Percentiles rank a stretch among this genome's conserved stretches.
Conservation (phyloP, 1,284 basidiomycete genomes). For the Megacollybia platyphylla region DNA sequence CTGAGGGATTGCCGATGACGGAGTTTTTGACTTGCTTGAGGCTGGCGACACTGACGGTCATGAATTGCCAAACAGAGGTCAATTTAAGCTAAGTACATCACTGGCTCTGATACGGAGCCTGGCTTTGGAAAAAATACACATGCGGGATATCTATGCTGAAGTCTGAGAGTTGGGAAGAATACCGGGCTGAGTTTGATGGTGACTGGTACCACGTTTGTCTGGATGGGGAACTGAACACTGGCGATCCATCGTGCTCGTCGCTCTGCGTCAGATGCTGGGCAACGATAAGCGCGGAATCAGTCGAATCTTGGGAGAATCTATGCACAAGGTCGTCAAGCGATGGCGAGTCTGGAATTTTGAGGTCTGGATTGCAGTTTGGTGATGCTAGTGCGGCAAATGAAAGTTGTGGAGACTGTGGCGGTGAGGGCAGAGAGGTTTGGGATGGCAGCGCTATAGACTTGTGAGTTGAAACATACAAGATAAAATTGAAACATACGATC, state of each 20-base stretch:
- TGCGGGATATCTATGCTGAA: constrained; percentile 11
- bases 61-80: not conserved
- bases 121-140: constrained; percentile 26
- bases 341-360: constrained; percentile 20
- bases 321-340: constrained; percentile 17
- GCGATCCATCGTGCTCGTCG: not conserved
- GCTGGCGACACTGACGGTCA: constrained; percentile 15
- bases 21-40: constrained; percentile 60
- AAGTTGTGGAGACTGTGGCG: constrained; percentile 8
- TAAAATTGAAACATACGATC: constrained; percentile 2
- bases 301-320: constrained; percentile 6
- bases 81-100: not conserved
- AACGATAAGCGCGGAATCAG: constrained; percentile 5
- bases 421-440: not conserved
- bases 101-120: constrained; percentile 39
- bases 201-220: not conserved
- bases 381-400: constrained; percentile 25
- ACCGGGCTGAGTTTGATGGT: not conserved
- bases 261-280: constrained; percentile 8
- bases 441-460: not conserved
- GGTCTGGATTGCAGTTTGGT: constrained; percentile 13
- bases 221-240: not conserved
- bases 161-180: constrained; percentile 5
- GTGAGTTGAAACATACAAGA: not conserved
- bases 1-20: constrained; percentile 64